These are phyloP conservation scores for Syzygium aqueum DNA, from an alignment of 345 rosid species.

Conservation along the genomic window DNA sequence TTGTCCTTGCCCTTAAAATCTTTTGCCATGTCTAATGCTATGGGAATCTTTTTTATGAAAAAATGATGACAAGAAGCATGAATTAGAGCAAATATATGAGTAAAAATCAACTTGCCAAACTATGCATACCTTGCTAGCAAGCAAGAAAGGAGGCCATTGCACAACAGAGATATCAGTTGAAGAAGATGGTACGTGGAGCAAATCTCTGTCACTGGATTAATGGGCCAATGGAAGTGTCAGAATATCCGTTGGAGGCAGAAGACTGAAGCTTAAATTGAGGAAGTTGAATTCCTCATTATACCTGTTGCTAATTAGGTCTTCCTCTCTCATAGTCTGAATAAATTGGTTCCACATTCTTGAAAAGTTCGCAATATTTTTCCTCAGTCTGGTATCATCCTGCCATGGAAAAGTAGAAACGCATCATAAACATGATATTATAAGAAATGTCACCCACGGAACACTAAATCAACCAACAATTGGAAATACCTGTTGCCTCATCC, in stretches of 20 bases:
- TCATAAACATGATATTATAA: not conserved
- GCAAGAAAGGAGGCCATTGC: constrained; percentile 98
- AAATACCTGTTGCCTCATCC: constrained; percentile 27
- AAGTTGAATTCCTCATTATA: constrained; percentile 13
- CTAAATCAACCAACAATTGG: not conserved
- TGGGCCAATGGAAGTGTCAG: constrained; percentile 8
- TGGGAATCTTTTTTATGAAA: constrained; percentile 60
- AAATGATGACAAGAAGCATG: constrained; percentile 2
- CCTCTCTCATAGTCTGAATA: constrained; percentile 68
- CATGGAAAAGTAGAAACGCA: constrained; percentile 1
- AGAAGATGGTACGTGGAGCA: constrained; percentile 84
- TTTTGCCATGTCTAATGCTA: constrained; percentile 98
- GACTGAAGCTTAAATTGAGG: constrained; percentile 3
- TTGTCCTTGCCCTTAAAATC: constrained; percentile 71
- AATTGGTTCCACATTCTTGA: constrained; percentile 89
- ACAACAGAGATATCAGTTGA: constrained; percentile 55
- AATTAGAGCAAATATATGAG: not conserved
- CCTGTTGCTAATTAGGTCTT: constrained; percentile 85
- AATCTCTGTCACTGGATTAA: constrained; percentile 60
- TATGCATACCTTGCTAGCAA: constrained; percentile 82
- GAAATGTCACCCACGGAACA: not conserved
- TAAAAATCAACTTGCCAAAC: not conserved
- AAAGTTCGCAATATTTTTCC: constrained; percentile 56
- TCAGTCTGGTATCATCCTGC: constrained; percentile 46
- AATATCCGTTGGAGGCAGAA: constrained; percentile 1